These are phyloP conservation scores for Colletotrichum viniferum DNA, from an alignment of 2,329 filamentous ascomycete species.

Conservation along the genomic window DNA sequence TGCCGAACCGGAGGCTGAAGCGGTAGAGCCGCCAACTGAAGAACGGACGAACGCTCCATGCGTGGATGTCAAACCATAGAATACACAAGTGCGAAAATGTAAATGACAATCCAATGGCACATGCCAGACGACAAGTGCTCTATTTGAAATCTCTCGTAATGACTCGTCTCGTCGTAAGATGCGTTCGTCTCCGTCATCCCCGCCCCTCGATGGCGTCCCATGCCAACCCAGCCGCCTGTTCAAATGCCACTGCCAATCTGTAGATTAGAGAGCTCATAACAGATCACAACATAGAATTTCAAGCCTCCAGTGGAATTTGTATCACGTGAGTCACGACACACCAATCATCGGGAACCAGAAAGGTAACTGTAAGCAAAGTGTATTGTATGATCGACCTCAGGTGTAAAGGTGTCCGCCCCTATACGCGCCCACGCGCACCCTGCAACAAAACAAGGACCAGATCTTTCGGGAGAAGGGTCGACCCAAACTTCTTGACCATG, in stretches of 20 bases:
- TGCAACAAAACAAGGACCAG: conserved; percentile 55
- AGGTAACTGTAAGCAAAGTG: conserved; percentile 44
- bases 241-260: neutral
- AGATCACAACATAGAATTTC: too few relatives aligned
- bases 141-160: neutral
- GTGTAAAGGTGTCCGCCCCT: conserved; percentile 53
- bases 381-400: conserved; percentile 63
- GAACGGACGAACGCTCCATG: neutral
- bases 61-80: conserved; percentile 17
- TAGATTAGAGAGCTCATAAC: neutral
- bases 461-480: conserved; percentile 52
- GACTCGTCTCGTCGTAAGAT: neutral
- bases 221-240: neutral
- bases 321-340: neutral
- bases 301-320: neutral
- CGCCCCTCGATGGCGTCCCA: too few relatives aligned
- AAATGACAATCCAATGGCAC: neutral
- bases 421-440: conserved; percentile 52
- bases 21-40: neutral
- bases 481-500: conserved; percentile 57
- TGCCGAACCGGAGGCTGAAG: conserved; percentile 23
- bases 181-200: neutral
- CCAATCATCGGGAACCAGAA: neutral
- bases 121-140: neutral
- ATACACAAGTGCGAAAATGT: neutral